Evolutionary conservation across 768 basidiomycete species (phyloP), one percentile per base, ranked within the genome.

Genomic region (Boletus tomentosulus): DNA sequence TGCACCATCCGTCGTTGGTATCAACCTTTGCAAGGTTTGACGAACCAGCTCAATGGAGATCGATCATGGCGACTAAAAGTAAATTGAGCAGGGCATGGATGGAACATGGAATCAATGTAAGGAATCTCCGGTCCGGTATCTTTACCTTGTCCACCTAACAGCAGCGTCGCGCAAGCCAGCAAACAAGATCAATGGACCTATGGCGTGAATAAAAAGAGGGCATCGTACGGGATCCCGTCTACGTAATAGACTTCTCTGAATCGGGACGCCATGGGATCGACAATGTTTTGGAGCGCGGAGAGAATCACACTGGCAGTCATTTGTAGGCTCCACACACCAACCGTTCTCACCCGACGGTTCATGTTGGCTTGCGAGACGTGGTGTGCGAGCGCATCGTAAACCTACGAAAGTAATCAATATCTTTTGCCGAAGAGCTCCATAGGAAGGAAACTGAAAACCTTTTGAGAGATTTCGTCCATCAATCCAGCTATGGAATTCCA

Each of bases 251-350:
- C 54, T 16, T 71, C 69, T 53, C 64, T 58, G 0, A 70, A 22
- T 43, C 64, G 66, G n/a, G 57, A 57, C 19, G 70, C 56, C 65
- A 70, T 62, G 33, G 90, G 93, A 69, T 95, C 89, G 48, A 92
- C 81, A 22, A 87, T 78, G 42, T 78, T 86, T 51, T 88, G 77
- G 42, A 98, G 73, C 6, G 92, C 85, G 45, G 84, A 79, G 55
- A 98, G 74, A 46, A 95, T 81, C n/a, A 88, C 87, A 51, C 84
- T 86, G 2, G 92, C 92, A 1, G 95, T 95, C 81, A 89, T 86
- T 70, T 97, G 94, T 24, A 98, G 76, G 64, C 89, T 93, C 97
- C 97, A 99, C 8, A 92, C 73, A 56, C 92, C 87, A 58, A 99
- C 93, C 3, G 86, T 89, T 71, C 86, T 89, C 66, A 97, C 83